These are phyloP conservation scores for Tetracladium setigerum DNA, from an alignment of 495 filamentous ascomycete species.

Conservation along the genomic window DNA sequence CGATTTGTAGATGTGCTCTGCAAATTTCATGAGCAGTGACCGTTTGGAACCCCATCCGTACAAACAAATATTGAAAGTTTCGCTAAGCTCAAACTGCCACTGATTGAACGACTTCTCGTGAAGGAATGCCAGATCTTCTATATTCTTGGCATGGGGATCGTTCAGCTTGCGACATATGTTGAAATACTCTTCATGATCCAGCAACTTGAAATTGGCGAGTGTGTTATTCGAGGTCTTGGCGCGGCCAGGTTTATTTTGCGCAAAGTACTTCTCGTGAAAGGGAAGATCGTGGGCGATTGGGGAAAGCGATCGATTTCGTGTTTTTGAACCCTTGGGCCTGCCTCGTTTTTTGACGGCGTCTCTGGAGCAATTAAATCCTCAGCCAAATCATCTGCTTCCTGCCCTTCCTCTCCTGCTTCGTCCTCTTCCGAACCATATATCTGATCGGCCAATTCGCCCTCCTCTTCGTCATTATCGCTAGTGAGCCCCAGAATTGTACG, in stretches of 20 bases:
- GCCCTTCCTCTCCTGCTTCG: constrained; percentile 16
- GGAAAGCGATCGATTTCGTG: constrained; percentile 13
- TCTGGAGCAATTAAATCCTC: constrained; percentile 2
- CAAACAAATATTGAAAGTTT: constrained; percentile 85
- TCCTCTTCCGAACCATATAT: constrained; percentile 53
- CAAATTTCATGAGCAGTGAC: constrained; percentile 66
- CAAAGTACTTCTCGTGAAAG: constrained; percentile 87
- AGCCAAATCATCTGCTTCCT: not conserved
- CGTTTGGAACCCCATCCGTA: constrained; percentile 92
- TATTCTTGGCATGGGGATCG: constrained; percentile 66
- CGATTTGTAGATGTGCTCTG: constrained; percentile 53
- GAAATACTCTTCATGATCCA: constrained; percentile 91
- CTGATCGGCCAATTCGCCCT: constrained; percentile 62
- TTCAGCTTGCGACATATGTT: constrained; percentile 54
- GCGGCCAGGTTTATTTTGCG: constrained; percentile 75
- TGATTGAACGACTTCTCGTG: constrained; percentile 80
- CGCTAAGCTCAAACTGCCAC: constrained; percentile 85
- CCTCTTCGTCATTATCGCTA: constrained; percentile 71
- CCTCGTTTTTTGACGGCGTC: constrained; percentile 44
- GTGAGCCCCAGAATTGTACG: constrained; percentile 50
- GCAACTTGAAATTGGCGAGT: constrained; percentile 62
- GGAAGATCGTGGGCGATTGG: constrained; percentile 72
- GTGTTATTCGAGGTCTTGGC: constrained; percentile 82
- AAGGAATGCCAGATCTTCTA: constrained; percentile 61
- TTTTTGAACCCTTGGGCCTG: constrained; percentile 48